Base-by-base conservation (phyloP, 768 basidiomycete genomes). In the Dioszegia crocea region DNA sequence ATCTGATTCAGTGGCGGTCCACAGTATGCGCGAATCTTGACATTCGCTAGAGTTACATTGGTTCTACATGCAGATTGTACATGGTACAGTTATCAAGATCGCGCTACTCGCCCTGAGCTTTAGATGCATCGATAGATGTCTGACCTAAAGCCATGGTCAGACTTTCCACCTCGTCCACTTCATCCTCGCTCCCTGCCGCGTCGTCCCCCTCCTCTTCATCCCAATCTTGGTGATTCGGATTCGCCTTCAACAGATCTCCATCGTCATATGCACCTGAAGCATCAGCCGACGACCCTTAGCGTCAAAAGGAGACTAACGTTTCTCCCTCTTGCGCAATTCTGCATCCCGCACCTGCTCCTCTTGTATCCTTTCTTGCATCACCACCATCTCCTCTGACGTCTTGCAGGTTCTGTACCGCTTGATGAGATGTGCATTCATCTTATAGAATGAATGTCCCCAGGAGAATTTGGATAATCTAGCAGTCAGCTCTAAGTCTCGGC, bases 361-460 rank as follows among this genome's bases (percentile, higher is more conserved):
- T 62, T 76, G 76, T 33, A 78, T 73, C 26, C 41, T 38, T 47
- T 76, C 76, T 54, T 74, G 75, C 76, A 76, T 76, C n/a, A 55
- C 70, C 40, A 60, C 54, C 1, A 78, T 64, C 23, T 78, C 76
- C 53, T 74, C 72, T 6, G 70, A 61, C 10, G 72, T 83, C 1
- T 71, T 77, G 70, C 93, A 97, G 33, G 81, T 85, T 61, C 82
- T 81, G 72, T 99, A 99, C 46, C 81, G 82, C 56, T 88, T 83
- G 53, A 99, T 78, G 59, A 87, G 85, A 2, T 79, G 63, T 43
- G 82, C 78, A 74, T 99, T 99, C 53, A 99, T 85, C 54, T 85
- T 80, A 79, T 83, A 88, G 78, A 98, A 98, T 2, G 89, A 83
- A 21, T 82, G 83, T 2, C 90, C 94, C 93, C 94, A 97, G 9